These are phyloP conservation scores for Lactarius vividus DNA, from an alignment of 768 basidiomycete species.

Conservation along the genomic window DNA sequence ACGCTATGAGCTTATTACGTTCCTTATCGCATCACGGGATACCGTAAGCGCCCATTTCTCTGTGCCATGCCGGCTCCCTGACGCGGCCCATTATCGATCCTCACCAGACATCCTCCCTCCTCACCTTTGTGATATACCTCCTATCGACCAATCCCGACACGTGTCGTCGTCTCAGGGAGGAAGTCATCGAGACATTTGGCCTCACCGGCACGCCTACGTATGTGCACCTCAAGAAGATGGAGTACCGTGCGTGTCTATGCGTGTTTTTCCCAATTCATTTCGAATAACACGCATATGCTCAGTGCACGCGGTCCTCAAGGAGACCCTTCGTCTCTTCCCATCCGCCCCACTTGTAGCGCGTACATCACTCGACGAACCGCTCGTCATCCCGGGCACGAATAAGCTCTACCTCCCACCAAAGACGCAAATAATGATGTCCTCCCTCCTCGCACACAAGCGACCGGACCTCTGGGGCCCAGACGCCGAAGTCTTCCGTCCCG, in stretches of 20 bases:
- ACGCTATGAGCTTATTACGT: slow-evolving; percentile 27
- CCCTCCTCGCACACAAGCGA: slow-evolving; percentile 39
- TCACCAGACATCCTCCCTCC: slow-evolving; percentile 33
- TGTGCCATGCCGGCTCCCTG: neutral
- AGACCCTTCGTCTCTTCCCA: slow-evolving; percentile 29
- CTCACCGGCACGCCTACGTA: slow-evolving; percentile 33
- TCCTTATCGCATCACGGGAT: slow-evolving; percentile 28
- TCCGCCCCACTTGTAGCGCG: slow-evolving; percentile 22
- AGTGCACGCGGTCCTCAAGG: slow-evolving; percentile 39
- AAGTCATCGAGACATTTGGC: slow-evolving; percentile 36
- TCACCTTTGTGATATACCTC: slow-evolving; percentile 37
- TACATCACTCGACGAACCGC: slow-evolving; percentile 17
- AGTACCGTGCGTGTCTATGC: slow-evolving; percentile 29
- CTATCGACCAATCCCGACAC: slow-evolving; percentile 35
- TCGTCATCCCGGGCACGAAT: slow-evolving; percentile 27
- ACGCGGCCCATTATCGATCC: neutral
- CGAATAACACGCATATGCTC: neutral
- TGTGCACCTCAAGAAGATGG: slow-evolving; percentile 37
- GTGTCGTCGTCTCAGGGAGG: slow-evolving; percentile 34
- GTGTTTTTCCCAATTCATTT: neutral
- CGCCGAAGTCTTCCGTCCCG: slow-evolving; percentile 52
- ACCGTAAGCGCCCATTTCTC: slow-evolving; percentile 17
- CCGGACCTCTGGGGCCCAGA: slow-evolving; percentile 59
- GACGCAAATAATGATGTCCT: slow-evolving; percentile 31
- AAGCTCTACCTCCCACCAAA: slow-evolving; percentile 24